Base-by-base conservation (phyloP, 129 eudicot species). In the Calendula officinalis region DNA sequence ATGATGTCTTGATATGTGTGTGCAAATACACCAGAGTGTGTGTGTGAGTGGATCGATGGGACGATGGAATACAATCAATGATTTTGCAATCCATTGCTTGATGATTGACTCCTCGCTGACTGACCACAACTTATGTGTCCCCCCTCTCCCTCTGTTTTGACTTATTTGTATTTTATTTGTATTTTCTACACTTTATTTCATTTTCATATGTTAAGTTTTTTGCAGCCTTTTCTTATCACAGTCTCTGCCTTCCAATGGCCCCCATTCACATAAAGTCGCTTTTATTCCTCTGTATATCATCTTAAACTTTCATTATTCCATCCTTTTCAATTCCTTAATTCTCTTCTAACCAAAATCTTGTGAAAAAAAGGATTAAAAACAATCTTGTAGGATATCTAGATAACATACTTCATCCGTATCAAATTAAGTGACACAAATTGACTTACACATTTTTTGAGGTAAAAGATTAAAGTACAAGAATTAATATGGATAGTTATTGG, bases 41-140 rank as follows among this genome's bases (percentile, higher is more conserved):
- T 73, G 61, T 65, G 66, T 30, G 66, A 44, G 65, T 45, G 45
- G 16, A 55, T 47, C 78, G 72, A 74, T 74, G 72, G 65, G 33
- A 41, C 78, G 72, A 74, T 74, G 72, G 65, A 65, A 72, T 66
- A 74, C 62, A 74, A 74, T 74, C 78, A 74, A 74, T 74, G 78
- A 74, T 74, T 74, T 74, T 74, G 73, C 67, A 74, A 74, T 74
- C 73, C 71, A 74, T 74, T 74, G 78, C 78, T 74, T 74, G 32
- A 74, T 74, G 78, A 74, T 74, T 74, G 78, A 74, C 78, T 74
- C 78, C 78, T 57, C 78, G 73, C 78, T 74, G 78, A 74, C 78
- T 74, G 68, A 74, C 67, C 73, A 66, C 73, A 66, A 74, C 73
- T 74, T 68, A 66, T 74, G 78, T 74, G 78, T 74, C 78, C 73